phyloP scores from a whole-genome alignment of 345 rosid species.

The Punica granatum region DNA sequence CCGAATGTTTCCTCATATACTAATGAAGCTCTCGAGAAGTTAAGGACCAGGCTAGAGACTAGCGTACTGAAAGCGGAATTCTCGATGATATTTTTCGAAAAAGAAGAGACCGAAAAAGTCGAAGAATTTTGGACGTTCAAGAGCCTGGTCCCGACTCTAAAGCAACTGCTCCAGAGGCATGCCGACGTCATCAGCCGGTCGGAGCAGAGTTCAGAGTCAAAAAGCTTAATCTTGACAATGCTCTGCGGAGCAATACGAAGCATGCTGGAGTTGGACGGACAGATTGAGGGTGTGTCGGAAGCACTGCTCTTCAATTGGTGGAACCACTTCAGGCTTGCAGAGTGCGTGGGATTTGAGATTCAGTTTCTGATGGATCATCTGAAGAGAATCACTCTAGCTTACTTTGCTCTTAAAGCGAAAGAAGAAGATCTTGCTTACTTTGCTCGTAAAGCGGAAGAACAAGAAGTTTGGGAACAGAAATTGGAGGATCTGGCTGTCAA shows the following conservation, averaged over 20 bases:
- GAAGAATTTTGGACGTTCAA: background rate
- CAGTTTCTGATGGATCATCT: constrained; percentile 6
- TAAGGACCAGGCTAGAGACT: background rate
- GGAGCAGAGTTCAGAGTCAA: background rate
- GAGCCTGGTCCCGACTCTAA: constrained; percentile 4
- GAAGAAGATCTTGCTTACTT: no score
- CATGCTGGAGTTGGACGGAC: background rate
- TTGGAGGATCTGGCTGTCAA: background rate
- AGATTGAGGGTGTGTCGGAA: background rate
- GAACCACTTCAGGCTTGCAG: background rate
- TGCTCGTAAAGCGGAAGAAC: no score
- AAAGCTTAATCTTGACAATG: background rate
- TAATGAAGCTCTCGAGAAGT: background rate
- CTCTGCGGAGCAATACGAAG: constrained; percentile 1
- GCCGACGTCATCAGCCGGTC: background rate
- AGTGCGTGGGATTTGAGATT: background rate
- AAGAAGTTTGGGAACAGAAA: background rate
- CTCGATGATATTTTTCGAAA: constrained; percentile 1
- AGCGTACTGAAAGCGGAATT: background rate
- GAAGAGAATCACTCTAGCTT: background rate
- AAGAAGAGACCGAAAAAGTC: background rate
- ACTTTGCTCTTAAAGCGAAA: background rate
- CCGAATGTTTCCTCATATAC: constrained; percentile 1
- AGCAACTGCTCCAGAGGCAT: background rate
- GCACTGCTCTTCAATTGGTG: constrained; percentile 9